Evolutionary conservation across 805 yeast species (phyloP), one percentile per base, ranked within the genome.

Genomic region (Candida railenensis): DNA sequence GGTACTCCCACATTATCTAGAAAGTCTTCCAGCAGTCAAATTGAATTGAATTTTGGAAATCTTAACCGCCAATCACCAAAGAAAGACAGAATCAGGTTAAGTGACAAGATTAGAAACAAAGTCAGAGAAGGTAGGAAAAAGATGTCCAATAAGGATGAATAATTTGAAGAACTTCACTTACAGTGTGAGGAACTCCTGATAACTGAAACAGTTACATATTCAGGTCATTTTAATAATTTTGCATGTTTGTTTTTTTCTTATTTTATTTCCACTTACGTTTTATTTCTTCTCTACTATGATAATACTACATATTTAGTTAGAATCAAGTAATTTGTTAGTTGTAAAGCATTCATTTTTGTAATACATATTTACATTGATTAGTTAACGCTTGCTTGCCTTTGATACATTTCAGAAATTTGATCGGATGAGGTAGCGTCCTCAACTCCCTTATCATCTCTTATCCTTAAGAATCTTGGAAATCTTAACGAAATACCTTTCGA

Each of bases 391-490:
- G 84, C 81, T 63, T 90, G 97, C 44, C 82, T 74, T 55, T 82
- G 83, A 61, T 89, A 91, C 59, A 91, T 81, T 56, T 90, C 96
- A 4, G 87, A 80, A 15, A 91, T 82, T 65, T 90, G 95, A 19
- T 86, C 86, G 30, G 94, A 82, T 0, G 85, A 78, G 0, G 97
- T 91, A 2, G 96, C 92, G 61, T 91, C 96, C 55, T 88, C 94
- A 0, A 85, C 78, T 0, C 78, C 78, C 62, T 91, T 91, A 58
- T 91, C 98, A 37, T 89, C 96, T 60, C 98, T 77, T 18, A 87
- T 72, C 47, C 95, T 73, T 2, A 91, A 59, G 53, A 91, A 90
- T 53, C 98, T 72, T 2, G 98, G 98, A 58, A 91, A 91, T 55
- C 98, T 72, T 47, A 91, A 69, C 3, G 96, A 87, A 2, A 91